Evolutionary conservation across 2,329 filamentous ascomycete genomes (phyloP).

Genomic region (Fusarium globosum): DNA sequence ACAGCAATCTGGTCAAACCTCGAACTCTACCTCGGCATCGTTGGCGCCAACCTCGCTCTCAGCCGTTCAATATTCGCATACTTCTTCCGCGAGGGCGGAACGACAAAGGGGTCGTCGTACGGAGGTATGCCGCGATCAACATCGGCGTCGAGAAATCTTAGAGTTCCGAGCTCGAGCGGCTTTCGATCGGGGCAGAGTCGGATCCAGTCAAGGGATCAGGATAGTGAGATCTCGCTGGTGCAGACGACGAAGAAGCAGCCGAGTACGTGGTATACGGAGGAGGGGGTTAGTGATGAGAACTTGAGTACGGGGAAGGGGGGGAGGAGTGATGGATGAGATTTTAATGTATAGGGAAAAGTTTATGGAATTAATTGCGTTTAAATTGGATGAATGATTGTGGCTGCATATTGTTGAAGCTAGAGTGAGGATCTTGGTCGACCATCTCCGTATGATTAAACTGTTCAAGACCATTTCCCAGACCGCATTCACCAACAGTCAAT

Average conservation of each 20-base stretch:
- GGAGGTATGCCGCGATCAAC: slow-evolving; percentile 9
- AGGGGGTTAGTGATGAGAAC: background rate
- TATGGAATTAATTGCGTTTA: too few species aligned
- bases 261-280: slow-evolving; percentile 17
- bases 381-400: too few species aligned
- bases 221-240: slow-evolving; percentile 38
- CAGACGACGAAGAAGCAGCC: slow-evolving; percentile 11
- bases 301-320: background rate
- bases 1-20: slow-evolving; percentile 54
- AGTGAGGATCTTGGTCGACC: background rate
- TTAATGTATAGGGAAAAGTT: background rate
- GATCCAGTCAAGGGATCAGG: slow-evolving; percentile 13
- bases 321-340: background rate
- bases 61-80: slow-evolving; percentile 36
- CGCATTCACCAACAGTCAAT: accelerated
- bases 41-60: slow-evolving; percentile 48
- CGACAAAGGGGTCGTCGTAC: slow-evolving; percentile 11
- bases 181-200: slow-evolving; percentile 14
- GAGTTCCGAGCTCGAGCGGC: slow-evolving; percentile 8
- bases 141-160: slow-evolving; percentile 14
- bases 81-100: slow-evolving; percentile 18
- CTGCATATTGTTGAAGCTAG: too few species aligned
- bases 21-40: slow-evolving; percentile 53
- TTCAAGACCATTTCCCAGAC: background rate
- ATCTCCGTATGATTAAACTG: background rate